Evolutionary conservation across 164 flowering plant species (phyloP), one percentile per base, ranked within the genome.

Genomic region (Kingdonia uniflora): DNA sequence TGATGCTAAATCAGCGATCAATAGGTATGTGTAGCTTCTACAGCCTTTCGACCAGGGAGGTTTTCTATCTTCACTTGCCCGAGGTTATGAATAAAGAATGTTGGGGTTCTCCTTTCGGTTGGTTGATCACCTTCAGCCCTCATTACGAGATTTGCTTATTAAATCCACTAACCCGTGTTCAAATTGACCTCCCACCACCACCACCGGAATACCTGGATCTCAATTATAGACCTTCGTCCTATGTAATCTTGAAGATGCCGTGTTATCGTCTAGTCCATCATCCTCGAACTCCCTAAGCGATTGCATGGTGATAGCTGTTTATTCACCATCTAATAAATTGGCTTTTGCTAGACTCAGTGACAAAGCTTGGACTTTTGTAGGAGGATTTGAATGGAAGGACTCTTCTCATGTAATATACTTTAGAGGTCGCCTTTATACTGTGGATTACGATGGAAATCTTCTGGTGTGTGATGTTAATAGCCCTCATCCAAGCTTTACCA

Each of bases 41-140:
- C 20, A n/a, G 47, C 20, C 47, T 43, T 43, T n/a, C 47, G 0
- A 16, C 35, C 6, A 29, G 8, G 21, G 7, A 2, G 47, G 21
- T 43, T 3, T 14, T 14, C 7, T 6, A n/a, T 11, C 20, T 43
- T 17, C 10, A 44, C 0, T 4, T 44, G 22, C 48, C 20, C 20
- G 7, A 44, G 21, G 22, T 21, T 15, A 11, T 44, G 13, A 19
- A 6, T 16, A 16, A 21, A 10, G 7, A 0, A 16, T 44, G 48
- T 17, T 44, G 20, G 20, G 48, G 48, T 15, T 44, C 48, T 44
- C 21, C 48, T 44, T 44, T 16, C 20, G 48, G 48, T 11, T 44
- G 44, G 44, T 11, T 41, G 16, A 19, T 41, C 44, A 11, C 44
- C 5, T 14, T 5, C 6, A 3, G 5, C 5, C 14, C 6, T 41